Base-by-base conservation (phyloP, 805 yeast genomes). In the Debaryomyces maramus region DNA sequence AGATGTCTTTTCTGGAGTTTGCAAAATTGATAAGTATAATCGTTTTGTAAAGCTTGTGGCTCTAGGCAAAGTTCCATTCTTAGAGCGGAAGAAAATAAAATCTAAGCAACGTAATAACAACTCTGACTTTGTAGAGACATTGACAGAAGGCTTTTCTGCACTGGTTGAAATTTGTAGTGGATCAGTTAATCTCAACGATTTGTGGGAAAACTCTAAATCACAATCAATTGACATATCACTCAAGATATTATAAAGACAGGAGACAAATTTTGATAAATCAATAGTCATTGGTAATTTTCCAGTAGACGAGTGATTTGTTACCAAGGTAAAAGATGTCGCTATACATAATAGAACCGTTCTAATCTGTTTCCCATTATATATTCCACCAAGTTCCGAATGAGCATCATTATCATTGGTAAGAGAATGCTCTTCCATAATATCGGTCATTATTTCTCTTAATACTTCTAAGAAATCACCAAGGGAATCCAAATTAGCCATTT, bases 401-500 rank as follows among this genome's bases (percentile, higher is more conserved):
- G 45, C 51, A 10, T 50, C 56, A 15, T 49, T 56, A 10, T 47
- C 58, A 7, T 43, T 46, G 6, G 39, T 44, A 15, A 61, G 46
- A 3, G 69, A 55, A 41, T 77, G 73, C 6, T 73, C 77, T 2
- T 59, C 67, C n/a, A 70, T 52, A 14, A 69, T 72, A 40, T 77
- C 86, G 9, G 55, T 52, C 59, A 88, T 78, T 17, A 90, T 77
- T 61, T 93, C 98, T 50, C 90, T 75, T 60, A 93, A 73, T 6
- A 90, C 96, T 57, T 85, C 95, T 37, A 93, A 70, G 63, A 93
- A 81, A 59, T 93, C 99, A 18, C 98, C 98, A 50, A 93, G 75
- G 32, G 93, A 70, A 49, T 93, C 98, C 41, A 91, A 80, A 57
- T 93, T 93, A 17, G 95, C 89, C 81, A 90, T 82, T 53, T 85